These are phyloP conservation scores for Ceratocystis variospora DNA, from an alignment of 2,329 filamentous ascomycete species.

Conservation along the genomic window DNA sequence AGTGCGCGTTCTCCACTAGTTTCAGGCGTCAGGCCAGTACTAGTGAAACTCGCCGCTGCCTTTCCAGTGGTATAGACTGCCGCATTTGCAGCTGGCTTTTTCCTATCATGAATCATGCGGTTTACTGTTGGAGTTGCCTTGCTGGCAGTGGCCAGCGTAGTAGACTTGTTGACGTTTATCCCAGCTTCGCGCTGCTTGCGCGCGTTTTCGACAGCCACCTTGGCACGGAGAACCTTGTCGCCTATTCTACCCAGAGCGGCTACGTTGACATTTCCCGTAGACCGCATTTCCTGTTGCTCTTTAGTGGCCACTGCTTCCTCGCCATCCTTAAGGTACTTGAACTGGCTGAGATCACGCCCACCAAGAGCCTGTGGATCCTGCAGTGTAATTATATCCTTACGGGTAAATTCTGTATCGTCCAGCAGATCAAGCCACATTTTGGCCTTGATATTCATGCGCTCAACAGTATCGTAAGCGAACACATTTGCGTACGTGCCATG, in stretches of 20 bases:
- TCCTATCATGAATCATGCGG: conserved; percentile 38
- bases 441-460: conserved; percentile 87
- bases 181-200: conserved; percentile 56
- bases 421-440: conserved; percentile 92
- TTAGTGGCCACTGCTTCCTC: conserved; percentile 52
- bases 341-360: conserved; percentile 67
- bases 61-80: conserved; percentile 80
- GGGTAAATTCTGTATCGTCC: conserved; percentile 70
- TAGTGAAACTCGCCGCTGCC: conserved; percentile 88
- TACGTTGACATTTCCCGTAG: conserved; percentile 59
- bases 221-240: conserved; percentile 77
- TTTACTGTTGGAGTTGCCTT: not conserved
- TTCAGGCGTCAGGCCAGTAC: conserved; percentile 81
- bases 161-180: conserved; percentile 38
- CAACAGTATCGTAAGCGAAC: conserved; percentile 90
- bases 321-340: conserved; percentile 81
- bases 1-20: conserved; percentile 77
- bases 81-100: conserved; percentile 62
- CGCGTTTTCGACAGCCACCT: conserved; percentile 84
- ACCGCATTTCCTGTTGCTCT: conserved; percentile 54
- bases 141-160: not conserved
- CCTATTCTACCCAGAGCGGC: conserved; percentile 63
- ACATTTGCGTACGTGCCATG: conserved; percentile 79
- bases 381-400: conserved; percentile 87
- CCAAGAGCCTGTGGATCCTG: conserved; percentile 90